Evolutionary conservation across 2,329 filamentous ascomycete genomes (phyloP).

Genomic region (Claviceps maximensis): DNA sequence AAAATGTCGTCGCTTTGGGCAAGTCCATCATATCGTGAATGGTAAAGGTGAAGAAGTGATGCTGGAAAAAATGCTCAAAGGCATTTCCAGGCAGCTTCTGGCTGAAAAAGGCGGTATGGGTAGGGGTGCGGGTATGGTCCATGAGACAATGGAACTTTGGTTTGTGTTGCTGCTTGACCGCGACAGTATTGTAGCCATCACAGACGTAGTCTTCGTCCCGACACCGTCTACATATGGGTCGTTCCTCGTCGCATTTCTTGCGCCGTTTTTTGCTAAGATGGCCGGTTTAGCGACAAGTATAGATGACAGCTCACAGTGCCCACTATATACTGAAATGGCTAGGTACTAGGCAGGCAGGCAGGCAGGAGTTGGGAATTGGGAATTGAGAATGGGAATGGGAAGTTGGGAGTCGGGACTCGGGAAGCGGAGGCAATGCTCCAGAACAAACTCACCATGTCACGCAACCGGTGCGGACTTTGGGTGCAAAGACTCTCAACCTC

Average conservation of each 20-base stretch:
- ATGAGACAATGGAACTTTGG: background rate
- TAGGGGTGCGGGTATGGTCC: background rate
- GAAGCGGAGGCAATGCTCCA: background rate
- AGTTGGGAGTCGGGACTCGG: background rate
- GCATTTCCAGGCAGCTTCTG: background rate
- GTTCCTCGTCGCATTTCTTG: constrained; percentile 4
- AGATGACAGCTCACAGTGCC: too few species aligned
- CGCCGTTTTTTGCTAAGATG: constrained; percentile 2
- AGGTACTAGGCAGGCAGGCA: background rate
- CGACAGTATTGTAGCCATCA: background rate
- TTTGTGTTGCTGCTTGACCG: background rate
- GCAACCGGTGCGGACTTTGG: constrained; percentile 4
- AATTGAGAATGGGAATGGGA: background rate
- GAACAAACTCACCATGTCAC: constrained; percentile 1
- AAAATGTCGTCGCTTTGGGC: constrained; percentile 1
- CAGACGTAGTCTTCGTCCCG: constrained; percentile 2
- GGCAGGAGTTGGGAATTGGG: background rate
- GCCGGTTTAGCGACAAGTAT: background rate
- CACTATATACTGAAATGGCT: too few species aligned
- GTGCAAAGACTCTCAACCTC: constrained; percentile 1
- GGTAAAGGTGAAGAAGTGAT: constrained; percentile 4
- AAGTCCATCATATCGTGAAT: constrained; percentile 3
- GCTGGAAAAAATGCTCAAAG: constrained; percentile 1
- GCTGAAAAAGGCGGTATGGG: too few species aligned
- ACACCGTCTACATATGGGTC: constrained; percentile 1